These are phyloP conservation scores for Entelexis paramagnoliae DNA, from an alignment of 1,139 yeast genomes.

Conservation along the genomic window DNA sequence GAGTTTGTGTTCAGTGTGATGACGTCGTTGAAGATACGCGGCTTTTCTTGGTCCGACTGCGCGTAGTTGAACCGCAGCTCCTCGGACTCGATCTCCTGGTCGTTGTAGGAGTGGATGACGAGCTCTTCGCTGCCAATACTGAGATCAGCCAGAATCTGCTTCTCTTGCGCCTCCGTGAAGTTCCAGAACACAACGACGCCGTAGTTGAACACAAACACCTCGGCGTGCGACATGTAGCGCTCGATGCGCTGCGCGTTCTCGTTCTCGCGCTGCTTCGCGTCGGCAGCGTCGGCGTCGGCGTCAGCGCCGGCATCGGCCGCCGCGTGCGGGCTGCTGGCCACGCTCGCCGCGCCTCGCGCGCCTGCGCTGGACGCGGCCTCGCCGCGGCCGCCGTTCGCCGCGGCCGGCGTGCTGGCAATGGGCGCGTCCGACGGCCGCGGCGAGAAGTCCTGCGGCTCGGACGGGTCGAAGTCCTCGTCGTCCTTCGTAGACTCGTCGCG, in stretches of 20 bases:
- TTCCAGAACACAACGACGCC: slow-evolving; percentile 98
- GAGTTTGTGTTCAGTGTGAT: slow-evolving; percentile 83
- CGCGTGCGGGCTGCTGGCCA: background rate
- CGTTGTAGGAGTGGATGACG: slow-evolving; percentile 66
- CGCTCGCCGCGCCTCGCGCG: background rate
- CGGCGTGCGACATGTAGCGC: slow-evolving; percentile 61
- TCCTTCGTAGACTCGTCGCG: slow-evolving; percentile 23
- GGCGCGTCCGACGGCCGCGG: slow-evolving; percentile 25
- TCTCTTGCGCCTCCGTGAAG: slow-evolving; percentile 83
- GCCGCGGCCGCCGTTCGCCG: too few relatives aligned
- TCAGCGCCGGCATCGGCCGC: background rate
- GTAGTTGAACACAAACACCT: slow-evolving; percentile 76
- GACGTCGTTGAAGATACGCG: slow-evolving; percentile 89
- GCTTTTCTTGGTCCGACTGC: slow-evolving; percentile 57
- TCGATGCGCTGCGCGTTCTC: slow-evolving; percentile 7
- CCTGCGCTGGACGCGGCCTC: background rate
- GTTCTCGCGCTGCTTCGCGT: background rate
- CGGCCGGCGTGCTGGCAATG: background rate
- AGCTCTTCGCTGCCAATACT: slow-evolving; percentile 55
- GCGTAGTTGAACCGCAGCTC: slow-evolving; percentile 91
- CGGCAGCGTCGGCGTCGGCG: background rate
- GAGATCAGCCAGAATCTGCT: slow-evolving; percentile 83
- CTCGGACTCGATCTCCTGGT: slow-evolving; percentile 88
- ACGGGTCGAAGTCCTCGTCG: slow-evolving; percentile 43
- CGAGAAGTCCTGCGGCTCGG: slow-evolving; percentile 56